Evolutionary conservation across 441 rosid species (phyloP).

Genomic region (Raphanus hybrid): DNA sequence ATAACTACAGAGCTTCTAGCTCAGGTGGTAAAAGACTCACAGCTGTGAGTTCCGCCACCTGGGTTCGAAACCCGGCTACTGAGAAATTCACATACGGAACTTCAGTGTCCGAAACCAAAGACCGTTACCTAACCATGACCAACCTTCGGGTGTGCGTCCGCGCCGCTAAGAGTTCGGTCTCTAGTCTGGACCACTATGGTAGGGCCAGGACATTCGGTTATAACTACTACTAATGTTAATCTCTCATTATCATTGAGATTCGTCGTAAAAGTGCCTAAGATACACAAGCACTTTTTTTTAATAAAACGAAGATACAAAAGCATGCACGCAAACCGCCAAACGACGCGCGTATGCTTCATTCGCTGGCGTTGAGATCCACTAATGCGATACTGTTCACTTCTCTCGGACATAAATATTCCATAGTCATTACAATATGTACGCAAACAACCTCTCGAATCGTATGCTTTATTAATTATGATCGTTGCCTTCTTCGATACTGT

Average conservation of each 20-base stretch:
- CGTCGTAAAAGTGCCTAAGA: slow-evolving; percentile 14
- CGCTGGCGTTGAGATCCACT: slow-evolving; percentile 29
- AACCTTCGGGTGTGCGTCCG: too few species aligned
- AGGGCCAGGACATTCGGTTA: too few species aligned
- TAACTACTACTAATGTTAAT: neutral
- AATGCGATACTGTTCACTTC: slow-evolving; percentile 14
- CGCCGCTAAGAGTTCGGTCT: too few species aligned
- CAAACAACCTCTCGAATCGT: slow-evolving; percentile 32
- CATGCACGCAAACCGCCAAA: slow-evolving; percentile 7
- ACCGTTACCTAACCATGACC: too few species aligned
- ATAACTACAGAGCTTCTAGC: neutral
- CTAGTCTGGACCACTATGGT: too few species aligned
- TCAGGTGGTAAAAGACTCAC: too few species aligned
- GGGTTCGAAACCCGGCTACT: too few species aligned
- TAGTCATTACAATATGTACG: slow-evolving; percentile 26
- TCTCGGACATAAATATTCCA: slow-evolving; percentile 32
- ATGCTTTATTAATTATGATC: slow-evolving; percentile 28
- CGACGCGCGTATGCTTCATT: slow-evolving; percentile 19
- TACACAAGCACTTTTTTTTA: slow-evolving; percentile 7
- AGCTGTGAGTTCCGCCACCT: too few species aligned
- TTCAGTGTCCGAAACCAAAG: too few species aligned
- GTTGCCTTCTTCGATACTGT: slow-evolving; percentile 9
- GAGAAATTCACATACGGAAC: too few species aligned
- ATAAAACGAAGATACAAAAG: neutral
- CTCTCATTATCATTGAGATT: slow-evolving; percentile 23